Evolutionary conservation across 345 rosid species (phyloP).

Genomic region (Heritiera littoralis): DNA sequence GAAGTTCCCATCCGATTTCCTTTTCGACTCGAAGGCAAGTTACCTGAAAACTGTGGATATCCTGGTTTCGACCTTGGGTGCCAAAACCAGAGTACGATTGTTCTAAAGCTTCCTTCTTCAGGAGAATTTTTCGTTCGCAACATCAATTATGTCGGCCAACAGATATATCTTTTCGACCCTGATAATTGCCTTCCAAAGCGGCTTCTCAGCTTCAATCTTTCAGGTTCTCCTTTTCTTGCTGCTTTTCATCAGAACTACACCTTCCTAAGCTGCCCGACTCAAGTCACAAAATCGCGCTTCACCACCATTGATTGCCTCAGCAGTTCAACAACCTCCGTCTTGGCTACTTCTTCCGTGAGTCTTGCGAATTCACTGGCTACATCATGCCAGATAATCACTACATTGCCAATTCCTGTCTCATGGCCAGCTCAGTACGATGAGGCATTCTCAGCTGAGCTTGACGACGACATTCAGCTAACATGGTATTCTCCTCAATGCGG

Average conservation of each 20-base stretch:
- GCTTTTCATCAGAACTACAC: constrained; percentile 47
- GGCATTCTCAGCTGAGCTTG: constrained; percentile 39
- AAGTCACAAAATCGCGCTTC: constrained; percentile 34
- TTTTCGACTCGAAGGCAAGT: constrained; percentile 44
- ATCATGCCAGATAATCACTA: constrained; percentile 39
- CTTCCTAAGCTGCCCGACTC: constrained; percentile 65
- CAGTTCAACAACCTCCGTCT: constrained; percentile 53
- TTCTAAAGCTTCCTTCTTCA: constrained; percentile 48
- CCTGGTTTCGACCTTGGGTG: constrained; percentile 59
- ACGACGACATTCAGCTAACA: constrained; percentile 46
- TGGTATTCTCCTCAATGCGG: constrained; percentile 64
- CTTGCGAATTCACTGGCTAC: constrained; percentile 31
- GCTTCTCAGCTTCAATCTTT: constrained; percentile 50
- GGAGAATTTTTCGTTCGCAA: constrained; percentile 54
- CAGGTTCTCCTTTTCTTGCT: constrained; percentile 58
- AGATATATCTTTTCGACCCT: constrained; percentile 56
- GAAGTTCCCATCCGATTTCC: constrained; percentile 60
- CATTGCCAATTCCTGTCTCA: constrained; percentile 50
- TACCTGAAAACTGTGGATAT: constrained; percentile 47
- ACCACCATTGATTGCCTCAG: constrained; percentile 54
- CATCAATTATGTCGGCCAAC: constrained; percentile 53
- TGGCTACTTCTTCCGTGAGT: constrained; percentile 49
- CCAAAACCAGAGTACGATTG: constrained; percentile 27
- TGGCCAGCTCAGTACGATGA: constrained; percentile 32
- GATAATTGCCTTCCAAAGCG: constrained; percentile 58